These are phyloP conservation scores for Serpula lacrymans DNA, from an alignment of 768 basidiomycete genomes.

Conservation along the genomic window DNA sequence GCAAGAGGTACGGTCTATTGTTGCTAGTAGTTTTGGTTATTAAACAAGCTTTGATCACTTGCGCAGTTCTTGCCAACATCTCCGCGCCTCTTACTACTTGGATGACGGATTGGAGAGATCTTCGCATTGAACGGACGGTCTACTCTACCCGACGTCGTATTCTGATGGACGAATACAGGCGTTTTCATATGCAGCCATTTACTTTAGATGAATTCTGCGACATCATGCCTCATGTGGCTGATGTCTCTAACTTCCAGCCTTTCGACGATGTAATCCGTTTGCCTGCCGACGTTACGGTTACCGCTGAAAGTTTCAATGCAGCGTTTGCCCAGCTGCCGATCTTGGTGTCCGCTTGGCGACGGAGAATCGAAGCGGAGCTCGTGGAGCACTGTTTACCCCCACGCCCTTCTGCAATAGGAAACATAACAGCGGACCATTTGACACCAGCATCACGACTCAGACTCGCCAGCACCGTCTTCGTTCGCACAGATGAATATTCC, in stretches of 20 bases:
- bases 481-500: too few relatives aligned
- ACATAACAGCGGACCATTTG: too few relatives aligned
- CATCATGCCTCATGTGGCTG: conserved; percentile 22
- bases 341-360: too few relatives aligned
- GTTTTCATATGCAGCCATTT: conserved; percentile 25
- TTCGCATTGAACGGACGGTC: conserved; percentile 26
- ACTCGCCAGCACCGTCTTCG: too few relatives aligned
- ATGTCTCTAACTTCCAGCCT: conserved; percentile 17
- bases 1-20: conserved; percentile 12
- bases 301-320: background rate
- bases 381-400: too few relatives aligned
- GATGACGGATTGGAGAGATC: conserved; percentile 28
- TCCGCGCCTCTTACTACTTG: conserved; percentile 19
- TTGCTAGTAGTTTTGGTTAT: background rate
- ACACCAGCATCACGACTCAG: too few relatives aligned
- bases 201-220: conserved; percentile 11
- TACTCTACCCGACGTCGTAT: conserved; percentile 21
- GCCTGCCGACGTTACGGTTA: conserved; percentile 2
- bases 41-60: conserved; percentile 15
- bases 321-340: background rate
- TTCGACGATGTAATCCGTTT: conserved; percentile 25
- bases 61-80: conserved; percentile 9
- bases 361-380: background rate
- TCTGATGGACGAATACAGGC: conserved; percentile 23
- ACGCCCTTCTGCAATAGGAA: too few relatives aligned